phyloP scores from a whole-genome alignment of 2,329 filamentous ascomycete genomes.

The Colletotrichum aenigma region DNA sequence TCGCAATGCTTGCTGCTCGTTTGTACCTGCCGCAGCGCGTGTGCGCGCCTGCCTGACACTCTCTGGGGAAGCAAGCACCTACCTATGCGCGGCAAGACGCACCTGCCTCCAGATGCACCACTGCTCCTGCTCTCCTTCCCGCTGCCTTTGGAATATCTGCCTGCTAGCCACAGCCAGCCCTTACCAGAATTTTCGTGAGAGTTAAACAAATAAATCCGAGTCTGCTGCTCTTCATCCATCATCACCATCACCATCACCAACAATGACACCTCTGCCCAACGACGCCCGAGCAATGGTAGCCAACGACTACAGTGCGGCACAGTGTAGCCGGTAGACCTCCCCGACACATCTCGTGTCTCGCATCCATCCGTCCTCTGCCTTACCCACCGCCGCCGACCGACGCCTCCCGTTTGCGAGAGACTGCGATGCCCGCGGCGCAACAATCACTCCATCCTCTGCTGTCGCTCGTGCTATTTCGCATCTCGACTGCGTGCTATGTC shows the following conservation, averaged over 20 bases:
- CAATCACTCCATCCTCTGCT: neutral
- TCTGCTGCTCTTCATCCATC: neutral
- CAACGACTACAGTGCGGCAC: constrained; percentile 2
- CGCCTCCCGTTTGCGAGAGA: constrained; percentile 1
- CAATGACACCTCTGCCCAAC: neutral
- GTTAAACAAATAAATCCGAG: neutral
- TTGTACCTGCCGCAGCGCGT: constrained; percentile 2
- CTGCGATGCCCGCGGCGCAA: neutral
- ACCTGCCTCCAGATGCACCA: neutral
- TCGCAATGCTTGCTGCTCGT: neutral
- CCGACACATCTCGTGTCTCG: constrained; percentile 18
- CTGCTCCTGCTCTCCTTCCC: neutral
- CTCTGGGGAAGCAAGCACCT: neutral
- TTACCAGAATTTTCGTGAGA: neutral
- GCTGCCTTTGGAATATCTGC: neutral
- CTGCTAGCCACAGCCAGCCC: neutral
- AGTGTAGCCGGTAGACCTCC: neutral
- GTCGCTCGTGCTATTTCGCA: neutral
- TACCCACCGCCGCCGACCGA: constrained; percentile 2
- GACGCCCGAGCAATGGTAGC: neutral
- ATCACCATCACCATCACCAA: neutral
- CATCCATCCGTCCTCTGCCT: constrained; percentile 16
- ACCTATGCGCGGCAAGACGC: neutral
- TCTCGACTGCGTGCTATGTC: neutral
- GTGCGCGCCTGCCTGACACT: constrained; percentile 7